Base-by-base conservation (phyloP, 2,329 filamentous ascomycete genomes). In the Thermoascus crustaceus region DNA sequence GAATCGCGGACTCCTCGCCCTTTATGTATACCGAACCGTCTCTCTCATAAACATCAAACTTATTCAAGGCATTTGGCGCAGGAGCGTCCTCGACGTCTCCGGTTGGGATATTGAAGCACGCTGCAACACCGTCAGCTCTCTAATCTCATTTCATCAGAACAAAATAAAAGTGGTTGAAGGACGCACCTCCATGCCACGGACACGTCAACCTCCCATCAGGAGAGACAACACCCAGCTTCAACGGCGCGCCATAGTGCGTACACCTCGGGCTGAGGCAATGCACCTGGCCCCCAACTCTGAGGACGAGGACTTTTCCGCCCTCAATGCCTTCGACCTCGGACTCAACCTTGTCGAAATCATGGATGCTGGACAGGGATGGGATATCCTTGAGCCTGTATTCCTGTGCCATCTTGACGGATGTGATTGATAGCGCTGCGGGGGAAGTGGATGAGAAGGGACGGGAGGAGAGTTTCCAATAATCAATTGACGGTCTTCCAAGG, bases 71-170 rank as follows among this genome's bases (percentile, higher is more conserved):
- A 52, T 96, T 86, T 17, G 94, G 75, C 2, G 85, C 91, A 0
- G 91, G 91, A 1, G 89, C 88, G 55, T 96, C 86, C 64, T 98
- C 91, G 40, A 96, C 84, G 51, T 98, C 91, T 35, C 91, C 91
- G 4, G 83, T 93, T 37, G 75, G 73, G 44, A 85, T 78, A 44
- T 86, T 91, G 67, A 95, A 98, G 69, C 91, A 98, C 38, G 91
- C 91, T 88, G 44, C 34, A 26, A 5, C 2, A 21, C 11, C 11
- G 32, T 50, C 26, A 53, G 43, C 27, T 27, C 29, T n/a, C 10
- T 10, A 30, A 14, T 13, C 23, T 13, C 14, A 33, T 45, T 39
- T 39, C 35, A 27, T 46, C 23, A 40, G 20, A n/a, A 23, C 9
- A 13, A 17, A 9, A 40, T 9, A 14, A 41, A 13, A n/a, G 30